Conservation (phyloP, 192 early-diverging fungal genomes). For the Backusella macrospora region DNA sequence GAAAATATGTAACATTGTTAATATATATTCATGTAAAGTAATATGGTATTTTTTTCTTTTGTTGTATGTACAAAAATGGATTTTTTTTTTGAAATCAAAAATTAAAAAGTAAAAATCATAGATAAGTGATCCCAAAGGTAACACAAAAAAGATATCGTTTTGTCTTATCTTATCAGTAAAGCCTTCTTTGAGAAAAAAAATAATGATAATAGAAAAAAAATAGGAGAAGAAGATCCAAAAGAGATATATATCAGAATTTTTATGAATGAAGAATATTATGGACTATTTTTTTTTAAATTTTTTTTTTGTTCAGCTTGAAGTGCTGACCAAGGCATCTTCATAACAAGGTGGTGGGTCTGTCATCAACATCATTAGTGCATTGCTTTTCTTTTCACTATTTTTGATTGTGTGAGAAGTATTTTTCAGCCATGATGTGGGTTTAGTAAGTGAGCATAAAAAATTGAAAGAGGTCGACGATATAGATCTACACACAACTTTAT, state of each 20-base stretch:
- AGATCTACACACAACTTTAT: not conserved
- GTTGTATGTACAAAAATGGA: not conserved
- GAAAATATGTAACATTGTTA: not conserved
- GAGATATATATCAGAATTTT: not conserved
- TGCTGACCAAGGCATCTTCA: constrained; percentile 8
- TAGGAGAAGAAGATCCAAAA: not conserved
- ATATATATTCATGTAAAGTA: not conserved
- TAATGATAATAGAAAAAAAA: not conserved
- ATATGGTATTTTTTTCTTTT: not conserved
- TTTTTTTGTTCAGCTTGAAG: constrained; percentile 50
- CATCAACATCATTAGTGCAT: constrained; percentile 7
- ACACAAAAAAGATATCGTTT: constrained; percentile 8
- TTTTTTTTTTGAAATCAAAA: not conserved
- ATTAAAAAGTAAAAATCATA: not conserved
- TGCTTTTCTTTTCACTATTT: constrained; percentile 1
- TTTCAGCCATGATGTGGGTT: constrained; percentile 13
- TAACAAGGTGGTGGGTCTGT: constrained; percentile 14
- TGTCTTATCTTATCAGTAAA: constrained; percentile 10
- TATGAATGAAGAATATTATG: constrained; percentile 35
- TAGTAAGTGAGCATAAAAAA: not conserved
- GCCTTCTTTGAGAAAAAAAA: not conserved
- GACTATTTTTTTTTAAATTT: constrained; percentile 43
- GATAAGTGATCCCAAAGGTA: not conserved
- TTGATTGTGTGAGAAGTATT: not conserved
- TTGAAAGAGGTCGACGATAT: not conserved